These are phyloP conservation scores for Alternaria metachromatica DNA, from an alignment of 2,329 filamentous ascomycete species.

Conservation along the genomic window DNA sequence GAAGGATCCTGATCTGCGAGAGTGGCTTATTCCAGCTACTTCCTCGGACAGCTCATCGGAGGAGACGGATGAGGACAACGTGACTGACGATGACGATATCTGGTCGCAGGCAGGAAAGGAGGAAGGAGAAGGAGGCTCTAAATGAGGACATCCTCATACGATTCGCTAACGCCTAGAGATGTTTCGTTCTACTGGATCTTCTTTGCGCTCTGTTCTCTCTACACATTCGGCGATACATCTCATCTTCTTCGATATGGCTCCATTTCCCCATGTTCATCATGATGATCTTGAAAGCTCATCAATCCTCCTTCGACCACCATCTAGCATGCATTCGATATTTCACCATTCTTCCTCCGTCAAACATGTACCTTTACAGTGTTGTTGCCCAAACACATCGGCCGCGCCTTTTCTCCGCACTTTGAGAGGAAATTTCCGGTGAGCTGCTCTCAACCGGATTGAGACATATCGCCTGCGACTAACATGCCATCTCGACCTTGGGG, in stretches of 20 bases:
- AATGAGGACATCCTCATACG: too few species aligned
- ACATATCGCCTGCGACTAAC: neutral
- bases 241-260: too few species aligned
- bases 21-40: neutral
- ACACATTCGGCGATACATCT: too few species aligned
- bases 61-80: neutral
- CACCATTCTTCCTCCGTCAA: neutral
- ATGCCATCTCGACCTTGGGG: neutral
- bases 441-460: neutral
- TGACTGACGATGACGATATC: neutral
- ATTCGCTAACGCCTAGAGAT: too few species aligned
- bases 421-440: neutral
- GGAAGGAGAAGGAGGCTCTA: neutral
- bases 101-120: neutral
- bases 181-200: too few species aligned
- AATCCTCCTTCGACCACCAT: neutral
- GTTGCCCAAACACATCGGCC: neutral
- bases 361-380: neutral
- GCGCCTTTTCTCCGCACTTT: neutral
- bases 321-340: neutral
- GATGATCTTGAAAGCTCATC: neutral
- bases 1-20: neutral
- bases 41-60: neutral
- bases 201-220: too few species aligned
- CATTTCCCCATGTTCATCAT: neutral